Percentiles rank a stretch among this genome's conserved stretches.
These are phyloP conservation scores for Isoetes taiwanensis DNA, from an alignment of 75 land plant species.

Conservation along the genomic window DNA sequence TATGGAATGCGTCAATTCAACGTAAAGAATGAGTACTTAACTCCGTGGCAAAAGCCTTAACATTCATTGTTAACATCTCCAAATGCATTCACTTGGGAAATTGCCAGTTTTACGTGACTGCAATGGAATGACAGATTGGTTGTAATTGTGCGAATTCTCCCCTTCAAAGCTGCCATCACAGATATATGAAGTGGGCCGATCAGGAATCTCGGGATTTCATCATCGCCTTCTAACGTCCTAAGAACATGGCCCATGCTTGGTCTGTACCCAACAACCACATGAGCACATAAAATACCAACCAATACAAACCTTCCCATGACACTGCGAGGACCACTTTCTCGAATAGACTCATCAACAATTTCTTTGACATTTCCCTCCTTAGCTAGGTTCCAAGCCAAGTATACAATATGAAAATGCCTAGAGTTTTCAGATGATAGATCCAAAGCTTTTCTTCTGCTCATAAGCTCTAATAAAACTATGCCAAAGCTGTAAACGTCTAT, in stretches of 20 bases:
- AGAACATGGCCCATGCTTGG: constrained; percentile 21
- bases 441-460: constrained; percentile 32
- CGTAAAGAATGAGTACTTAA: too few species aligned
- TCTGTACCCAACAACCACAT: constrained; percentile 30
- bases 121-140: too few species aligned
- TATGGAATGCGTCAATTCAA: too few species aligned
- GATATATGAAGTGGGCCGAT: too few species aligned
- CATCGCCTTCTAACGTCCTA: constrained; percentile 25
- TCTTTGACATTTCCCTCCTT: constrained; percentile 15
- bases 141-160: too few species aligned
- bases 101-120: too few species aligned
- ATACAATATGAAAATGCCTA: neutral
- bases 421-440: neutral
- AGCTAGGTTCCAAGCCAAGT: constrained; percentile 25
- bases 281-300: constrained; percentile 32
- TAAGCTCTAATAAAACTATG: too few species aligned
- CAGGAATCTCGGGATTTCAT: constrained; percentile 19
- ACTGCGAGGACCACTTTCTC: constrained; percentile 3
- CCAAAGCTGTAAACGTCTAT: too few species aligned
- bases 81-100: too few species aligned
- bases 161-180: too few species aligned
- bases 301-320: constrained; percentile 31
- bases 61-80: too few species aligned
- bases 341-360: constrained; percentile 13
- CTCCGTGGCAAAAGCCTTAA: too few species aligned